These are phyloP conservation scores for Coelastrella sp. DNA, from an alignment of 139 green algal genomes.

Conservation along the genomic window DNA sequence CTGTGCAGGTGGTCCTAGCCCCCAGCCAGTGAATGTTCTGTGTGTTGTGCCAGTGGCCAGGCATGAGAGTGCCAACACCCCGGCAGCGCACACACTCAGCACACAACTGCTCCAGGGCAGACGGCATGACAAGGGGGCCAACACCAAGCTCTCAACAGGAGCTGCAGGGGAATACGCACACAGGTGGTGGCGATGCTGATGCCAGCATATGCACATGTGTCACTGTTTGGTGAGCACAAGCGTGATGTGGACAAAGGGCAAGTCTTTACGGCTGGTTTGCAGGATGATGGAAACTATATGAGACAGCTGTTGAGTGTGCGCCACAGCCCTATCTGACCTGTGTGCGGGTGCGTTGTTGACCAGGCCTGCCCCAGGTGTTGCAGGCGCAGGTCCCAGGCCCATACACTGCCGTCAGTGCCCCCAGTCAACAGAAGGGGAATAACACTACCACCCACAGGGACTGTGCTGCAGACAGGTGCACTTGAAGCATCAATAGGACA, in stretches of 20 bases:
- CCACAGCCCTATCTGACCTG: background rate
- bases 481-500: too few relatives aligned
- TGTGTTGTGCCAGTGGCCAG: slow-evolving; percentile 6
- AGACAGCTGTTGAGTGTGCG: too few relatives aligned
- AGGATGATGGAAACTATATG: too few relatives aligned
- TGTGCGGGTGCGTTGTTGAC: slow-evolving; percentile 34
- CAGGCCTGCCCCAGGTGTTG: slow-evolving; percentile 15
- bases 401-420: slow-evolving; percentile 26
- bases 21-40: slow-evolving; percentile 21
- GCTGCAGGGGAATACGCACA: slow-evolving; percentile 1
- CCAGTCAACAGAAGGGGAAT: slow-evolving; percentile 46
- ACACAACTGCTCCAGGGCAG: slow-evolving; percentile 49
- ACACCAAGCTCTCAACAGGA: background rate
- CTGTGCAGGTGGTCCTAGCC: background rate
- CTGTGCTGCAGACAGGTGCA: background rate
- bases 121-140: slow-evolving; percentile 16
- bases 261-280: too few relatives aligned
- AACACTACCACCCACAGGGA: background rate
- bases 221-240: too few relatives aligned
- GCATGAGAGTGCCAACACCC: slow-evolving; percentile 11
- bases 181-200: too few relatives aligned
- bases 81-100: slow-evolving; percentile 34
- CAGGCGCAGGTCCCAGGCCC: slow-evolving; percentile 21
- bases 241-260: too few relatives aligned
- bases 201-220: too few relatives aligned